Conservation (phyloP, 164 flowering plant genomes). For the Sedum album region DNA sequence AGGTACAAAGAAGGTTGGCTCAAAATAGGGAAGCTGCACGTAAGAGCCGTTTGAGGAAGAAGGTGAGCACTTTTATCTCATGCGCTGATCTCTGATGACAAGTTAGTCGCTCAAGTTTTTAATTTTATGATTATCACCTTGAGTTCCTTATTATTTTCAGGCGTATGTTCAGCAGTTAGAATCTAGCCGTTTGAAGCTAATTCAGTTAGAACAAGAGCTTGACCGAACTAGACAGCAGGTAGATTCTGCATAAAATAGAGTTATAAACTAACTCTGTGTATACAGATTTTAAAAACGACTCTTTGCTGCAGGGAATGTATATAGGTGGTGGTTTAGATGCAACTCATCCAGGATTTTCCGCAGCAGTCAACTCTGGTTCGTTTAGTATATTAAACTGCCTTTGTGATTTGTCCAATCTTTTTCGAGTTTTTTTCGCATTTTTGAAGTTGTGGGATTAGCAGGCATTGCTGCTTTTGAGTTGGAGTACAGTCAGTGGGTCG, state of each 20-base stretch:
- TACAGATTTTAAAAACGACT: background rate
- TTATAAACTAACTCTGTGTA: no score
- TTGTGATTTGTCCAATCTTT: no score
- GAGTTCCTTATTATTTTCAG: conserved; percentile 23
- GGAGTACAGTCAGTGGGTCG: conserved; percentile 44
- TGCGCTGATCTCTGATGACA: background rate
- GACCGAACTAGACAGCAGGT: conserved; percentile 81
- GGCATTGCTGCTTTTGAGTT: background rate
- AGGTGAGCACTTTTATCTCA: conserved; percentile 33
- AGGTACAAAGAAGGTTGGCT: conserved; percentile 85
- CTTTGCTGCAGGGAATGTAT: conserved; percentile 48
- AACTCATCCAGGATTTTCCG: background rate
- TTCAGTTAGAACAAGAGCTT: conserved; percentile 87
- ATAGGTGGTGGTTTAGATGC: conserved; percentile 29
- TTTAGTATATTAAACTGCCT: background rate
- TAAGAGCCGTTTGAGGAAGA: conserved; percentile 88
- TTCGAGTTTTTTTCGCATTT: no score
- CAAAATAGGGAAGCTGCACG: conserved; percentile 99
- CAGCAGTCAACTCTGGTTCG: background rate
- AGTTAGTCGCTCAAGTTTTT: no score
- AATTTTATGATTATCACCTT: background rate
- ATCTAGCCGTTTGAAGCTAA: conserved; percentile 66
- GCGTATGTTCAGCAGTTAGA: conserved; percentile 94
- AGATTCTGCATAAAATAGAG: background rate
- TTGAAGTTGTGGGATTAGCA: background rate